Evolutionary conservation across 2,329 filamentous ascomycete species (phyloP).

Genomic region (Alternaria novae-zelandiae): DNA sequence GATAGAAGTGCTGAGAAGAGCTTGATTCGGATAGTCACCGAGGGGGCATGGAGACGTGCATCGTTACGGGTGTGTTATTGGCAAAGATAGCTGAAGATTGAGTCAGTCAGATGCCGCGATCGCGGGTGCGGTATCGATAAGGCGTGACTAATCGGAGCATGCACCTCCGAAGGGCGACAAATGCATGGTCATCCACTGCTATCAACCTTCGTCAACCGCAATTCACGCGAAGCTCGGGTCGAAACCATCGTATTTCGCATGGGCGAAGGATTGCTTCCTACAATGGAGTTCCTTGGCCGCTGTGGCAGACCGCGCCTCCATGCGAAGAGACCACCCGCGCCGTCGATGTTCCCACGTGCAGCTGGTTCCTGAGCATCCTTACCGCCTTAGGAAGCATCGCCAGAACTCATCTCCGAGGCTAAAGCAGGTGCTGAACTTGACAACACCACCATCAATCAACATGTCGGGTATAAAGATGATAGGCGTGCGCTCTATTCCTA

Average conservation of each 20-base stretch:
- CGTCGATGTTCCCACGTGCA: conserved; percentile 10
- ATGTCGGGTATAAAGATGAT: conserved; percentile 6
- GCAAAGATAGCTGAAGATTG: conserved; percentile 9
- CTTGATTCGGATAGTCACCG: conserved; percentile 21
- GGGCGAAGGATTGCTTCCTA: conserved; percentile 2
- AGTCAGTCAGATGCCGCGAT: conserved; percentile 7
- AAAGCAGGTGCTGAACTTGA: not conserved
- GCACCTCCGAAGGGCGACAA: not conserved
- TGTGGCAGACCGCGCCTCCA: not conserved
- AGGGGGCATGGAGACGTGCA: conserved; percentile 11
- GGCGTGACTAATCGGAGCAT: conserved; percentile 10
- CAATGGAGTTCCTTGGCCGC: conserved; percentile 2
- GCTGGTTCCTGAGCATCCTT: conserved; percentile 4
- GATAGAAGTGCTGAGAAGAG: not conserved
- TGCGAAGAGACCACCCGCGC: conserved; percentile 2
- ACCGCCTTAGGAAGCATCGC: conserved; percentile 31
- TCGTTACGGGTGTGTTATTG: conserved; percentile 8
- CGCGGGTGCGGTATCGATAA: conserved; percentile 12
- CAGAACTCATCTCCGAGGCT: conserved; percentile 32
- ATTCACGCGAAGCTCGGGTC: not conserved
- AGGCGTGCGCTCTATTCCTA: not conserved
- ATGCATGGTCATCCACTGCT: not conserved
- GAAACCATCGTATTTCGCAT: not conserved
- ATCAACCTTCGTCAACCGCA: not conserved
- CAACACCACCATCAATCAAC: not conserved